Percentiles rank a stretch among this genome's conserved stretches.
Conservation (phyloP, 2,329 filamentous ascomycete genomes). For the Dothideomycetes sp. region DNA sequence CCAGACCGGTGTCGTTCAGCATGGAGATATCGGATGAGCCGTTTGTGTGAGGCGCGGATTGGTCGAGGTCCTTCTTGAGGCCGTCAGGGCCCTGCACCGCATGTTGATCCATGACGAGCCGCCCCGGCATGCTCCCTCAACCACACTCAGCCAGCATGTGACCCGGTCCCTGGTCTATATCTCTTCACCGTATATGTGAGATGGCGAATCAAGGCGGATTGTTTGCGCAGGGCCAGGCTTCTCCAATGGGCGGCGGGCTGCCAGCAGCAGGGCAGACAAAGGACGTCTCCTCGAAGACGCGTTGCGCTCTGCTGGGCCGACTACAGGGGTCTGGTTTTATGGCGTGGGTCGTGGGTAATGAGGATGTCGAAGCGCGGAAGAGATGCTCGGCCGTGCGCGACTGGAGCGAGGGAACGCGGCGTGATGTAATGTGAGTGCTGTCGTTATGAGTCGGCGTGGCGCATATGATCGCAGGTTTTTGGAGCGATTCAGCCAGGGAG, state of each 20-base stretch:
- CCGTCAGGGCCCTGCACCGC: conserved; percentile 25
- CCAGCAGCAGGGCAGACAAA: too few relatives aligned
- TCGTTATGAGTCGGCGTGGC: neutral
- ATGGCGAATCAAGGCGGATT: too few relatives aligned
- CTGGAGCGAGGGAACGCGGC: too few relatives aligned
- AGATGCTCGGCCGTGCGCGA: too few relatives aligned
- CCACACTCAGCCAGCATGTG: conserved; percentile 12
- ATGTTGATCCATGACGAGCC: conserved; percentile 37
- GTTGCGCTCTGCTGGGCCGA: too few relatives aligned
- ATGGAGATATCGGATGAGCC: neutral
- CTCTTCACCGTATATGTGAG: too few relatives aligned
- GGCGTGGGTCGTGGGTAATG: too few relatives aligned
- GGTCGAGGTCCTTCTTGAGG: conserved; percentile 17
- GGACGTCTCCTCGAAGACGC: too few relatives aligned
- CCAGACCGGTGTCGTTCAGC: conserved; percentile 13
- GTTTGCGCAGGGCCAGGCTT: too few relatives aligned
- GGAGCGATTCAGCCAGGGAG: neutral
- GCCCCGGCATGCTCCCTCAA: conserved; percentile 33
- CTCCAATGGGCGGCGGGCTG: too few relatives aligned
- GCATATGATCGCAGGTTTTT: neutral
- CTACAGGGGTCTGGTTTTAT: too few relatives aligned
- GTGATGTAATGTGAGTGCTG: neutral
- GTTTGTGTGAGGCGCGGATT: neutral
- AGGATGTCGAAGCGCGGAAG: too few relatives aligned
- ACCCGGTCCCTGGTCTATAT: neutral